These are phyloP conservation scores for Ogataea siamensis DNA, from an alignment of 805 yeast genomes.

Conservation along the genomic window DNA sequence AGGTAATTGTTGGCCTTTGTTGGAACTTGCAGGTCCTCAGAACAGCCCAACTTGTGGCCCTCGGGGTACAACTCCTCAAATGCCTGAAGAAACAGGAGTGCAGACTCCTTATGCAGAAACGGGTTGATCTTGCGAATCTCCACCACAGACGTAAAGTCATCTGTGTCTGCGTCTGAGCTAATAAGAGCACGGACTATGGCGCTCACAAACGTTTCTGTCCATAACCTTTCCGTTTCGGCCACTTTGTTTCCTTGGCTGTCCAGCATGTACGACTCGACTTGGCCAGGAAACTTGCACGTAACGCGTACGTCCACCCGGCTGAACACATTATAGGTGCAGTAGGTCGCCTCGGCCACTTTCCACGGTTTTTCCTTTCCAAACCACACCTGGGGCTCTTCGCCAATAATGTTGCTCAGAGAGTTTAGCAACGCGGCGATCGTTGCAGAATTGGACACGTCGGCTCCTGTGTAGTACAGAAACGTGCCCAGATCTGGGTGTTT, in stretches of 20 bases:
- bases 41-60: slow-evolving; percentile 66
- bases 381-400: slow-evolving; percentile 69
- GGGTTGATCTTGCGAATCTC: slow-evolving; percentile 86
- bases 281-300: slow-evolving; percentile 73
- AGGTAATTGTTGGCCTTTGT: slow-evolving; percentile 62
- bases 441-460: slow-evolving; percentile 73
- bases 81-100: slow-evolving; percentile 55
- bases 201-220: slow-evolving; percentile 67
- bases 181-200: slow-evolving; percentile 74
- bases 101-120: slow-evolving; percentile 47
- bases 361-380: slow-evolving; percentile 71
- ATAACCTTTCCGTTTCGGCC: slow-evolving; percentile 46
- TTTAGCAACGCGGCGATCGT: slow-evolving; percentile 75
- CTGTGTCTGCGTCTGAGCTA: slow-evolving; percentile 66
- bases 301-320: slow-evolving; percentile 68
- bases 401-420: slow-evolving; percentile 61
- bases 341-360: slow-evolving; percentile 69
- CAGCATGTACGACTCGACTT: slow-evolving; percentile 54
- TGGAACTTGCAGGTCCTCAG: slow-evolving; percentile 67
- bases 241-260: slow-evolving; percentile 52
- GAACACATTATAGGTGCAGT: slow-evolving; percentile 61
- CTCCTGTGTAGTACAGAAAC: slow-evolving; percentile 69
- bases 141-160: slow-evolving; percentile 65
- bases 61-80: slow-evolving; percentile 64
- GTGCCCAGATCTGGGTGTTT: slow-evolving; percentile 60